Evolutionary conservation across 352 stramenopile species (phyloP).

Genomic region (Phytophthora tentaculata): DNA sequence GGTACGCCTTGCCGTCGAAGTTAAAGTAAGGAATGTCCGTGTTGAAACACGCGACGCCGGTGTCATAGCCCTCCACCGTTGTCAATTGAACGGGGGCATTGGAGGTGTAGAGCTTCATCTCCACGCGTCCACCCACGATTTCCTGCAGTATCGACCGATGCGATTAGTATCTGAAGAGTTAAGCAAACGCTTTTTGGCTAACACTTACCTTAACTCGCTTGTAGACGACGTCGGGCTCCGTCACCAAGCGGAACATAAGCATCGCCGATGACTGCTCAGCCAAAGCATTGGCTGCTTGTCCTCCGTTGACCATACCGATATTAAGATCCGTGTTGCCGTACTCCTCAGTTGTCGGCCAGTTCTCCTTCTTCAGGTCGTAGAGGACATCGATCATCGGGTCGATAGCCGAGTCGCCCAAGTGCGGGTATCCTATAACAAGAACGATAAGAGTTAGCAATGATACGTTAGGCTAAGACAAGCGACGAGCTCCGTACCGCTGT

Average conservation of each 20-base stretch:
- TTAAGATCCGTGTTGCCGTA: conserved; percentile 87
- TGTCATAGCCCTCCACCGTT: conserved; percentile 86
- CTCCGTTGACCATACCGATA: conserved; percentile 82
- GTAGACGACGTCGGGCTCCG: conserved; percentile 72
- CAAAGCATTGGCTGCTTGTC: conserved; percentile 83
- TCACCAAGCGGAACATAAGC: conserved; percentile 90
- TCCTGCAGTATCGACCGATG: no score
- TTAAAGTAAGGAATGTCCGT: conserved; percentile 91
- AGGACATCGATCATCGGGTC: conserved; percentile 87
- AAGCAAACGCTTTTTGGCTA: no score
- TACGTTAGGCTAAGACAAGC: neutral
- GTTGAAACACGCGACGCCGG: conserved; percentile 88
- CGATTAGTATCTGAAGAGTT: no score
- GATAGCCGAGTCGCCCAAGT: conserved; percentile 85
- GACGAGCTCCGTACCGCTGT: conserved; percentile 58
- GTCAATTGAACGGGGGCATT: conserved; percentile 83
- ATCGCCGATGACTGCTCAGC: conserved; percentile 85
- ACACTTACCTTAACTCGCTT: conserved; percentile 59
- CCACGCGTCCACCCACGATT: conserved; percentile 65
- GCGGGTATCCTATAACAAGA: conserved; percentile 61
- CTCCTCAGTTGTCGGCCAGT: conserved; percentile 80
- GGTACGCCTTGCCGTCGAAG: conserved; percentile 80
- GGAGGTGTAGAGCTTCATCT: conserved; percentile 84
- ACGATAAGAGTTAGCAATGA: conserved; percentile 7
- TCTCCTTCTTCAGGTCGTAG: conserved; percentile 79